Evolutionary conservation across 169 alveolate genomes (phyloP), one percentile per base, ranked within the genome.

Genomic region (Ichthyophthirius multifiliis): DNA sequence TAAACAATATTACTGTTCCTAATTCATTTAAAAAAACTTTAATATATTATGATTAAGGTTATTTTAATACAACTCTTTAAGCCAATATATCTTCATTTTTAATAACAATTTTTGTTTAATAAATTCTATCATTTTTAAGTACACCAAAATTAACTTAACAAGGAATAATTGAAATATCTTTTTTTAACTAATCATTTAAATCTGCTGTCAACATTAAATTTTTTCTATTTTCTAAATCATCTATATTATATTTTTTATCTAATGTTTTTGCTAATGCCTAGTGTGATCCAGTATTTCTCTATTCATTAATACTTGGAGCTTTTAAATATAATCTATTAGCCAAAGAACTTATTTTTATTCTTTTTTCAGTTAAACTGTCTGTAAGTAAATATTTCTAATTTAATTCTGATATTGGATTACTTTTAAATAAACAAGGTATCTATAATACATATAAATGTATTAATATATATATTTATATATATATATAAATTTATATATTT

Each of bases 191-290:
- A 73, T 93, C 97, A 62, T 92, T 90, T 20, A 93, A 81, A 65
- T 91, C 95, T 5, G 93, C 84, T 5, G 97, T 91, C n/a, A 93
- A 90, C 97, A 93, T 93, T 20, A 94, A 78, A 83, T 93, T 93
- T n/a, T 93, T 90, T 83, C 89, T 90, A 65, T 89, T 88, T 65
- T 91, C 92, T 82, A 93, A 83, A 75, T 93, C 96, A 35, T 91
- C 91, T 45, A 90, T 88, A 20, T 94, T 93, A 47, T 92, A 85
- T 55, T 93, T 86, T 76, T 93, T 91, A 67, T 92, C 92, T 34
- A 93, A 84, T 2, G 97, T 94, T 74, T 83, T 82, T 6, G 92
- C 82, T 5, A 93, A 85, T 76, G 92, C 85, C 45, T 91, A 83
- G 78, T 93, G 97, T 82, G 89, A 89, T 30, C 97, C 97, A 44